phyloP scores from a whole-genome alignment of 495 filamentous ascomycete genomes.

The Xylaria curta region DNA sequence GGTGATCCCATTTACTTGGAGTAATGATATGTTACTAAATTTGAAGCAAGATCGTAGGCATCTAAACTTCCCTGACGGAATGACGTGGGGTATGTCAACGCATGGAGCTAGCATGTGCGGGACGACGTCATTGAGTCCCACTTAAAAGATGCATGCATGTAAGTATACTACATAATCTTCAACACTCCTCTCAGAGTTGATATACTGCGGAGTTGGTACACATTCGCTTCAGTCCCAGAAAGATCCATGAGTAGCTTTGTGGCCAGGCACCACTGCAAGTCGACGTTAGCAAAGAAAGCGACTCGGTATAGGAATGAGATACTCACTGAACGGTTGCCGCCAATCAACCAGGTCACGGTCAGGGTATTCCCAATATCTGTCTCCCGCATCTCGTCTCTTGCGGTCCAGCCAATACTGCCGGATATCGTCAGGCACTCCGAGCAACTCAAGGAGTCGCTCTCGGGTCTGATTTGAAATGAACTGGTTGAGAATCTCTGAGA shows the following conservation, averaged over 20 bases:
- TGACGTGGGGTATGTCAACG: conserved; percentile 7
- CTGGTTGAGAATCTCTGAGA: neutral
- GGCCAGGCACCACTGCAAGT: conserved; percentile 1
- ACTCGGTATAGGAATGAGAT: neutral
- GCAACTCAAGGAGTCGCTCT: conserved; percentile 12
- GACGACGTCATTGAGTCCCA: conserved; percentile 10
- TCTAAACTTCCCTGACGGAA: neutral
- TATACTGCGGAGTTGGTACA: neutral
- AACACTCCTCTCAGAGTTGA: neutral
- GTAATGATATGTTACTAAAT: neutral
- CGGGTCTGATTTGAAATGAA: neutral
- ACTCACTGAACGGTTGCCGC: conserved; percentile 28
- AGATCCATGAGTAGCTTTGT: conserved; percentile 29
- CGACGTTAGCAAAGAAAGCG: neutral
- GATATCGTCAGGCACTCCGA: conserved; percentile 21
- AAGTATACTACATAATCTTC: too few species aligned
- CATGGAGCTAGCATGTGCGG: neutral
- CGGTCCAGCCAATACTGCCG: conserved; percentile 19
- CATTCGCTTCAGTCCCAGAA: conserved; percentile 7
- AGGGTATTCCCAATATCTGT: conserved; percentile 30
- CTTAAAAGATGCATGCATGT: too few species aligned
- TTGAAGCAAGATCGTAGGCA: neutral
- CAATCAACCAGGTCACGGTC: conserved; percentile 33
- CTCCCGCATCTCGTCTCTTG: neutral
- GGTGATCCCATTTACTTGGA: neutral